Evolutionary conservation across 1,284 basidiomycete species (phyloP).

Genomic region (Puccinia triticina): DNA sequence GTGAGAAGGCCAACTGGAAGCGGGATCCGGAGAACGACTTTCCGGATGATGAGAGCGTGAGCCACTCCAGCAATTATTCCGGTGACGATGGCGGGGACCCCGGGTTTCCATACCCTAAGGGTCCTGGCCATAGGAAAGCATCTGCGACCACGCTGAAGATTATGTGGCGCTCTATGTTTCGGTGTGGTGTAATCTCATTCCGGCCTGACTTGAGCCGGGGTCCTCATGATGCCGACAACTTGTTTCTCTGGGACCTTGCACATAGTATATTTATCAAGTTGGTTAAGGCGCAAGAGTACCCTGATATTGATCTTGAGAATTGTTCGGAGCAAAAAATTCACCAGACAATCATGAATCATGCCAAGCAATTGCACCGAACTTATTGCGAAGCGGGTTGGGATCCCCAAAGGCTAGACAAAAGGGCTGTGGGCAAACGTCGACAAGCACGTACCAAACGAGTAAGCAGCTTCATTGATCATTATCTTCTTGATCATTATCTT

Average conservation of each 20-base stretch:
- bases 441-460: conserved; percentile 1
- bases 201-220: conserved; percentile 14
- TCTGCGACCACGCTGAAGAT: background rate
- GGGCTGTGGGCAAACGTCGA: background rate
- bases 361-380: conserved; percentile 10
- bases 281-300: conserved; percentile 24
- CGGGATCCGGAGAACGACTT: background rate
- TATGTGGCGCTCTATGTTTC: conserved; percentile 30
- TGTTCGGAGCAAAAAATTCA: background rate
- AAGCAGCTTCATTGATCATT: background rate
- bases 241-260: conserved; percentile 31
- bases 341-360: conserved; percentile 18
- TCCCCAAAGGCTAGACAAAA: background rate
- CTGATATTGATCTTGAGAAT: background rate
- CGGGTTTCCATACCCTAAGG: conserved; percentile 27
- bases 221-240: background rate
- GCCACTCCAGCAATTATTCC: too few species aligned
- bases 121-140: conserved; percentile 28
- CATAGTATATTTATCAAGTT: conserved; percentile 17
- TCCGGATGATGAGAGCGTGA: background rate
- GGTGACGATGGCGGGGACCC: background rate
- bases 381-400: background rate
- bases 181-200: conserved; percentile 19
- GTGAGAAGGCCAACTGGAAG: conserved; percentile 35
- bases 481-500: too few species aligned